Percentiles rank a stretch among this genome's conserved stretches.
Evolutionary conservation across 179 eudicot genomes (phyloP).

Genomic region (Silene noctiflora): DNA sequence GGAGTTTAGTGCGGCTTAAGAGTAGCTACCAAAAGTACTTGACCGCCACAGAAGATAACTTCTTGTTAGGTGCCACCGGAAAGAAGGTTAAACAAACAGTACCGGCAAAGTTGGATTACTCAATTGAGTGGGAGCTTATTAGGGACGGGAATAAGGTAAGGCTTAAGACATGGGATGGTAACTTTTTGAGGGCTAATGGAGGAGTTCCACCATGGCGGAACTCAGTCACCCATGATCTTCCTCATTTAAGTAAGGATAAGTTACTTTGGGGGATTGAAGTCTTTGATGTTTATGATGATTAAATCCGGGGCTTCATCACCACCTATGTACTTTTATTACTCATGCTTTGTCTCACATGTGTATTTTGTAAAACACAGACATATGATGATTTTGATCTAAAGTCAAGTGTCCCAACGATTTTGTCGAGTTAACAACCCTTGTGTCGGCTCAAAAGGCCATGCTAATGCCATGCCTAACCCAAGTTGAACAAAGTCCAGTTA

Average conservation of each 20-base stretch:
- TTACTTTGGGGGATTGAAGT: constrained; percentile 42
- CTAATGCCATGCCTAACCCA: neutral
- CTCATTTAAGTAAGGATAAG: constrained; percentile 34
- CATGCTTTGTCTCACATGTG: neutral
- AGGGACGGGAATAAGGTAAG: constrained; percentile 27
- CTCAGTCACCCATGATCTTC: constrained; percentile 38
- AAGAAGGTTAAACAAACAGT: constrained; percentile 58
- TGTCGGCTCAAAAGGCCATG: neutral
- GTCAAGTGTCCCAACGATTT: neutral
- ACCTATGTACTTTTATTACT: too few species aligned
- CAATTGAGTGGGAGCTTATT: constrained; percentile 39
- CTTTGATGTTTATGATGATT: constrained; percentile 26
- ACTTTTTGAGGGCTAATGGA: constrained; percentile 36
- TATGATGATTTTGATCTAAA: neutral
- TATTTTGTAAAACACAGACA: neutral
- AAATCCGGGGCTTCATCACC: neutral
- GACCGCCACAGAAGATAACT: constrained; percentile 63
- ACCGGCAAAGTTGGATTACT: constrained; percentile 55
- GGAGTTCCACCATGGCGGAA: constrained; percentile 43
- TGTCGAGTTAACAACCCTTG: neutral
- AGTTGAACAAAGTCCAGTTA: too few species aligned
- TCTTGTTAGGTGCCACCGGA: constrained; percentile 74
- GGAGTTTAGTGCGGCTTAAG: constrained; percentile 46
- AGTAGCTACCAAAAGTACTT: constrained; percentile 65
- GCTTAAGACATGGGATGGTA: constrained; percentile 36